Percentiles rank a stretch among this genome's conserved stretches.
phyloP scores from a whole-genome alignment of 176 grass and related monocot species.

The Pontederia crassipes region DNA sequence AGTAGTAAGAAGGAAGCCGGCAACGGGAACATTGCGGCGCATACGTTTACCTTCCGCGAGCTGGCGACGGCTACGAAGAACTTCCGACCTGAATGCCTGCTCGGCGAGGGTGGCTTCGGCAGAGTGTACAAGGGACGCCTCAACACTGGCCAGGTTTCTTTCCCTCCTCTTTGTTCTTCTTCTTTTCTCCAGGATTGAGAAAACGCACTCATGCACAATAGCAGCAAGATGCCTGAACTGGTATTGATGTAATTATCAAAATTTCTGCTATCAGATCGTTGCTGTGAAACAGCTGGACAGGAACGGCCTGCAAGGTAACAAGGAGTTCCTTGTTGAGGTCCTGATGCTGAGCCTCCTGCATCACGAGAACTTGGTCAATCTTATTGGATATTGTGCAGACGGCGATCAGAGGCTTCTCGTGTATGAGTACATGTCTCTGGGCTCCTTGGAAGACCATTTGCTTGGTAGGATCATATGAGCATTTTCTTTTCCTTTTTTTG shows the following conservation, averaged over 20 bases:
- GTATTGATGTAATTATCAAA: background rate
- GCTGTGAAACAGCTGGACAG: slow-evolving; percentile 83
- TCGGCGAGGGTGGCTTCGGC: slow-evolving; percentile 86
- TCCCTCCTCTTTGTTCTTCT: background rate
- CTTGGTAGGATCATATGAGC: slow-evolving; percentile 32
- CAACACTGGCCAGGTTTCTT: slow-evolving; percentile 52
- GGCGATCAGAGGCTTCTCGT: slow-evolving; percentile 84
- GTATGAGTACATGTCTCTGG: slow-evolving; percentile 80
- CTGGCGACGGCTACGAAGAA: slow-evolving; percentile 62
- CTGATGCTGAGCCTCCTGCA: slow-evolving; percentile 69
- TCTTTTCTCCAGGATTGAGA: background rate
- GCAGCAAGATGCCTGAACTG: background rate
- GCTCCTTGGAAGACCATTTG: slow-evolving; percentile 64
- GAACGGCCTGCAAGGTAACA: slow-evolving; percentile 63
- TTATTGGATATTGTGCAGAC: slow-evolving; percentile 81
- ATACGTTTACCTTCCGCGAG: slow-evolving; percentile 69
- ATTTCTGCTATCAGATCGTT: slow-evolving; percentile 41
- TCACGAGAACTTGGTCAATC: slow-evolving; percentile 77
- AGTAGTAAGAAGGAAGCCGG: slow-evolving; percentile 16
- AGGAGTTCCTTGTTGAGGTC: slow-evolving; percentile 80
- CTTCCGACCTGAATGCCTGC: slow-evolving; percentile 41
- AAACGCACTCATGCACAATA: background rate
- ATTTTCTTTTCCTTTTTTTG: background rate
- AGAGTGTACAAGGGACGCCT: slow-evolving; percentile 83
- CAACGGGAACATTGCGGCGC: slow-evolving; percentile 31